Evolutionary conservation across 2,329 filamentous ascomycete species (phyloP).

Genomic region (Colletotrichum truncatum): DNA sequence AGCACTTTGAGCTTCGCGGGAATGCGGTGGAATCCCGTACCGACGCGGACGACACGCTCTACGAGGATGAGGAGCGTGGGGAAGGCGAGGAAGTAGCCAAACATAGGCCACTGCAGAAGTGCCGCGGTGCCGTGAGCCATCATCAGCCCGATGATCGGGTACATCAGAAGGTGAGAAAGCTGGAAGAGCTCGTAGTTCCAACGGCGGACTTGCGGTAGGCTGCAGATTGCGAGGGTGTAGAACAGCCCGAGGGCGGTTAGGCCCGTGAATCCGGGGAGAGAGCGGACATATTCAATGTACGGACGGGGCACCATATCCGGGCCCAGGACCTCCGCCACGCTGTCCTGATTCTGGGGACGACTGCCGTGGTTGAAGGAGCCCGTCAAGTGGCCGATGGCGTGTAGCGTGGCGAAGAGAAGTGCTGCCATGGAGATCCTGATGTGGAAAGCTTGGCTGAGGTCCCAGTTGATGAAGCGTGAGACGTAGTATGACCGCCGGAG

Average conservation of each 20-base stretch:
- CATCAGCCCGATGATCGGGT: constrained; percentile 64
- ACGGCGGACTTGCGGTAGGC: constrained; percentile 58
- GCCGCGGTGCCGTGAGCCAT: constrained; percentile 62
- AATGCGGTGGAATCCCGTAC: constrained; percentile 58
- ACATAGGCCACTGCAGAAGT: constrained; percentile 63
- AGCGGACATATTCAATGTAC: constrained; percentile 56
- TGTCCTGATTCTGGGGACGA: constrained; percentile 50
- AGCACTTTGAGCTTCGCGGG: constrained; percentile 56
- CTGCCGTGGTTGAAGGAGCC: constrained; percentile 63
- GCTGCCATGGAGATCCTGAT: constrained; percentile 62
- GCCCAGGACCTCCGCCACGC: constrained; percentile 54
- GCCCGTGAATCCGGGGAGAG: constrained; percentile 60
- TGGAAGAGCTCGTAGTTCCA: constrained; percentile 67
- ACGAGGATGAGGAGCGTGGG: constrained; percentile 59
- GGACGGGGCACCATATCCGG: constrained; percentile 50
- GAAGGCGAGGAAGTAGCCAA: constrained; percentile 65
- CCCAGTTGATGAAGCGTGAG: constrained; percentile 66
- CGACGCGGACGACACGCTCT: constrained; percentile 56
- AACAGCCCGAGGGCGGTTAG: constrained; percentile 58
- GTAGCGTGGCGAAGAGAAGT: constrained; percentile 58
- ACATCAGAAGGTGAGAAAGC: constrained; percentile 65
- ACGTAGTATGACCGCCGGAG: constrained; percentile 60
- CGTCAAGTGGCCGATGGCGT: constrained; percentile 62
- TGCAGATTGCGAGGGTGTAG: constrained; percentile 56
- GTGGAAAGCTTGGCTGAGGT: constrained; percentile 63